Base-by-base conservation (phyloP, 768 basidiomycete genomes). In the Termitomyces sp. region DNA sequence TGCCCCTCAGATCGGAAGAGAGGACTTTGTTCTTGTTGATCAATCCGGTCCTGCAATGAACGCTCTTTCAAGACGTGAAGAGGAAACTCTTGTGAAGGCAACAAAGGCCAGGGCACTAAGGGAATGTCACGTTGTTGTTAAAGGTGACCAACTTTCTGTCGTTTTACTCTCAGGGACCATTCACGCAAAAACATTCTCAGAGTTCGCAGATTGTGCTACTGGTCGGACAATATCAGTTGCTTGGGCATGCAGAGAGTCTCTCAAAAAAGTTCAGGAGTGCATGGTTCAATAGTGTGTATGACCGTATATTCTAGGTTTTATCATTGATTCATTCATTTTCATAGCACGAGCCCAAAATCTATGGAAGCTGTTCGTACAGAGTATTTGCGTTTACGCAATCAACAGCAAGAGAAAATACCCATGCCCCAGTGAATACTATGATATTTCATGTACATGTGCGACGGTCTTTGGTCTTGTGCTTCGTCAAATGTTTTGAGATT, bases 41-140 rank as follows among this genome's bases (percentile, higher is more conserved):
- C 37, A 32, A 12, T 18, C 22, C 20, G 41, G 16, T 18, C 39
- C n/a, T n/a, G 7, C 36, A 31, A 94, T 94, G 92, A 85, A 92
- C 70, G 80, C 91, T 42, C 82, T 94, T 32, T 94, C 92, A 37
- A 82, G 91, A 56, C 81, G 92, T 49, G 92, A 94, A 74, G 92
- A 95, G 69, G 92, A 95, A 46, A 87, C 86, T 8, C 80, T 95
- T 41, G 71, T 88, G 39, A 94, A 94, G 71, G 77, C 88, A 24
- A 88, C 90, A 9, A 94, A 94, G 67, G 83, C 85, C 16, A 77
- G 79, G 56, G 92, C 93, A 13, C 70, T 94, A 66, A 85, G 82
- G 64, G 87, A 90, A 69, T 94, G 92, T 61, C 87, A 92, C 65
- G 60, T 74, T 1, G 60, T 91, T 6, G 88, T 94, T 4, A 87